Base-by-base conservation (phyloP, 2,329 filamentous ascomycete species). In the Zymoseptoria pseudotritici region DNA sequence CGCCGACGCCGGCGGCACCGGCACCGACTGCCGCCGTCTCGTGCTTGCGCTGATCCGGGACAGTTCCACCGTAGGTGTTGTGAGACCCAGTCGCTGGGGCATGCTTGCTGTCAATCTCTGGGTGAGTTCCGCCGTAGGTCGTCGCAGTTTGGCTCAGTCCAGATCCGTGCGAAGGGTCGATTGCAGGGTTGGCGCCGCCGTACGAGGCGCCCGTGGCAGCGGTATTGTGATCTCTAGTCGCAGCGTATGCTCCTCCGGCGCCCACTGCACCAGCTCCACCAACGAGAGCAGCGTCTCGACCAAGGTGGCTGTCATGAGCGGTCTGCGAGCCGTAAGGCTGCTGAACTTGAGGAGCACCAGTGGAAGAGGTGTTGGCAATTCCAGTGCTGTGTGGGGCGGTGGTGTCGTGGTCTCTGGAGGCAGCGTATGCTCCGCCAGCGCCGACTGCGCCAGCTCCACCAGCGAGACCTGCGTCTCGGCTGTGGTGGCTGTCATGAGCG, bases 391-490 rank as follows among this genome's bases (percentile, higher is more conserved):
- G 69, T 9, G 70, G 66, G n/a, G 63, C 69, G 36, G 65, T 58
- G 1, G 69, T 68, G 31, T 66, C 65, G 4, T 58, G 61, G 51
- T 66, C 59, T 7, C 59, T 54, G 21, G 58, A 62, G 6, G 61
- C 60, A 46, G 57, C 60, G 20, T 60, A 59, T 7, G 59, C 58
- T 26, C 58, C 60, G 3, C 68, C 71, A 13, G 65, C 69, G 21
- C 69, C 72, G 26, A 68, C 70, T 50, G 69, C 67, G 8, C 70
- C 73, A 49, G 68, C 69, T n/a, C 69, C 72, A 49, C 65, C 71
- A 5, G 60, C 71, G 1, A 71, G 21, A n/a, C 69, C 70, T 5
- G 69, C 68, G 55, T 74, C 69, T 20, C 70, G 68, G 29, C 70
- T 70, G 49, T 69, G 64, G 53, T 72, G 70, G 50, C 70, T 65